These are phyloP conservation scores for Amphirosellinia nigrospora DNA, from an alignment of 495 filamentous ascomycete genomes.

Conservation along the genomic window DNA sequence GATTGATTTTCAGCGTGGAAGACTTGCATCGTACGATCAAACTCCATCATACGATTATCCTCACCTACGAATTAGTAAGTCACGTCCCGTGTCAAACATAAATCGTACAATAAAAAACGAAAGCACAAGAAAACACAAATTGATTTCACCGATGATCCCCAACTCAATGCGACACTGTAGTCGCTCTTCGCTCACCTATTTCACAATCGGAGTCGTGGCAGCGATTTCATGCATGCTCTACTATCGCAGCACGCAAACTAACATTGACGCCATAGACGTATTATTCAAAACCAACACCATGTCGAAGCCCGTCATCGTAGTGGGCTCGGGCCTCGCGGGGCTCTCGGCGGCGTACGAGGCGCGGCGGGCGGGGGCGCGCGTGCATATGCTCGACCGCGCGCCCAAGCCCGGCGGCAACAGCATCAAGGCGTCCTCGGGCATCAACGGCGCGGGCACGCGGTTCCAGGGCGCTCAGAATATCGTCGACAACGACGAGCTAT, in stretches of 20 bases:
- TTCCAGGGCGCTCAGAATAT: slow-evolving; percentile 49
- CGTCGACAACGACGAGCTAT: slow-evolving; percentile 29
- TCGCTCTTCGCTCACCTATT: slow-evolving; percentile 30
- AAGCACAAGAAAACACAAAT: neutral
- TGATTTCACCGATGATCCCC: neutral
- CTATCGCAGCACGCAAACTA: slow-evolving; percentile 22
- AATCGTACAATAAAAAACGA: neutral
- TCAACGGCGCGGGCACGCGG: slow-evolving; percentile 63
- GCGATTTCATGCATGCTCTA: slow-evolving; percentile 37
- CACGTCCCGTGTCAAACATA: neutral
- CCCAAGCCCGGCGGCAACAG: slow-evolving; percentile 65
- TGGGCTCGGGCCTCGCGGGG: slow-evolving; percentile 60
- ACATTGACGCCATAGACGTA: neutral
- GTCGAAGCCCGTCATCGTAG: slow-evolving; percentile 49
- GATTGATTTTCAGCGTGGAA: neutral
- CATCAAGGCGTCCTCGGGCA: slow-evolving; percentile 68
- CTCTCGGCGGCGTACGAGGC: slow-evolving; percentile 57
- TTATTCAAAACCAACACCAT: slow-evolving; percentile 12
- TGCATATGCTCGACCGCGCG: slow-evolving; percentile 59
- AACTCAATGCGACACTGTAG: slow-evolving; percentile 24
- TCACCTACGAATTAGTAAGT: neutral
- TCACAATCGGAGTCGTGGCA: slow-evolving; percentile 32
- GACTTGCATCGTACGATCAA: slow-evolving; percentile 24
- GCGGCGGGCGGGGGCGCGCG: slow-evolving; percentile 49
- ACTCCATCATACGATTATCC: slow-evolving; percentile 17